These are phyloP conservation scores for Metschnikowia koreensis DNA, from an alignment of 805 yeast species.

Conservation along the genomic window DNA sequence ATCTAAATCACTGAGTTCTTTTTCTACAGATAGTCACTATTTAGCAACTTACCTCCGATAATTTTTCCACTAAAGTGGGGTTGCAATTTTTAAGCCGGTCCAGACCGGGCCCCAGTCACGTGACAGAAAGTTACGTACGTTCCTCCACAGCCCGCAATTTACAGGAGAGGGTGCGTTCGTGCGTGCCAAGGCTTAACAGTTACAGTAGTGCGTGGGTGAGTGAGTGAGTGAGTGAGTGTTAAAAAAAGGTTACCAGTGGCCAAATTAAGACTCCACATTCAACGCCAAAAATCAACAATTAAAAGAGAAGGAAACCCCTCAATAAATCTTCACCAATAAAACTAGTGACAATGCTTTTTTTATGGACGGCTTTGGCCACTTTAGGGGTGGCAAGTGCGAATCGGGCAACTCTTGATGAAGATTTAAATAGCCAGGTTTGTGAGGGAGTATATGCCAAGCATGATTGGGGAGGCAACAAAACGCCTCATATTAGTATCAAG, in stretches of 20 bases:
- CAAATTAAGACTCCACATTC: neutral
- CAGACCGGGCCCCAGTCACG: neutral
- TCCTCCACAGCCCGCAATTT: neutral
- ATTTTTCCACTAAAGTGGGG: no score
- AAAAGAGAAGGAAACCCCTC: neutral
- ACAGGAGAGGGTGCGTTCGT: neutral
- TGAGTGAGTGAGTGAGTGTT: neutral
- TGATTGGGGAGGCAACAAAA: slow-evolving; percentile 81
- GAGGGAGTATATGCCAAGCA: slow-evolving; percentile 85
- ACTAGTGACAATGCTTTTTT: neutral
- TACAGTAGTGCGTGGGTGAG: neutral
- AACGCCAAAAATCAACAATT: neutral
- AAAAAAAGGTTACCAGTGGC: neutral
- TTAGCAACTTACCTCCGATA: neutral
- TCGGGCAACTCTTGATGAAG: slow-evolving; percentile 48
- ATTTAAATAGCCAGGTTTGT: slow-evolving; percentile 61
- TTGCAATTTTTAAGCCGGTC: neutral
- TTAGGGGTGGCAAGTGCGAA: slow-evolving; percentile 31
- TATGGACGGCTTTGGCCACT: slow-evolving; percentile 8
- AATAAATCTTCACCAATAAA: neutral
- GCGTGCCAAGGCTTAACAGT: neutral
- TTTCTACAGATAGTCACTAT: neutral
- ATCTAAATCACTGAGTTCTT: neutral
- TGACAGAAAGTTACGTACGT: neutral
- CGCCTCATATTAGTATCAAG: slow-evolving; percentile 47